Conservation (phyloP, 1,284 basidiomycete species). For the Coniferiporia sulphurascens region DNA sequence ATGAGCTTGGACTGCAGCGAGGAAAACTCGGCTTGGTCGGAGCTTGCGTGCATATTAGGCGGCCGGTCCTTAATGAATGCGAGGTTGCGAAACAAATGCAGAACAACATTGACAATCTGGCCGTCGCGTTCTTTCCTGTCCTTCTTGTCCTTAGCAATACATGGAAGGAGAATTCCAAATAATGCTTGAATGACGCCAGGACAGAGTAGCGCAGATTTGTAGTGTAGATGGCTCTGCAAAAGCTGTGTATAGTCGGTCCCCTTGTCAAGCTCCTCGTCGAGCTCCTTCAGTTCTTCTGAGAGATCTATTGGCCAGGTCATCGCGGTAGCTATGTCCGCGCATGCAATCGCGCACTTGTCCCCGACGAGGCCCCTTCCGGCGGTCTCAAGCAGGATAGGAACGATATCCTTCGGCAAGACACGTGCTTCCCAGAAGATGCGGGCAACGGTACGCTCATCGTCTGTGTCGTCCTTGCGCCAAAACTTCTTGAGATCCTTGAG, state of each 20-base stretch:
- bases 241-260: conserved; percentile 85
- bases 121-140: conserved; percentile 76
- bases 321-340: conserved; percentile 85
- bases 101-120: conserved; percentile 82
- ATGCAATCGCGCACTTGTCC: conserved; percentile 81
- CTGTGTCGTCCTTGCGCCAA: conserved; percentile 92
- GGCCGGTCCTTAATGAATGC: conserved; percentile 84
- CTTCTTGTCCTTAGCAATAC: conserved; percentile 54
- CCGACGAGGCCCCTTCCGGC: conserved; percentile 73
- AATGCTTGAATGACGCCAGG: conserved; percentile 65
- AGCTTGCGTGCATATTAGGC: conserved; percentile 59
- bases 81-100: conserved; percentile 87
- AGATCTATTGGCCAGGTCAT: conserved; percentile 98
- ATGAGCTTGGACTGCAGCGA: conserved; percentile 76
- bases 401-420: conserved; percentile 78
- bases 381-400: conserved; percentile 79
- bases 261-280: conserved; percentile 72
- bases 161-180: conserved; percentile 65
- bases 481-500: conserved; percentile 90
- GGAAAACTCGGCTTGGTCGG: conserved; percentile 73
- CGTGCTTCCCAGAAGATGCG: conserved; percentile 84
- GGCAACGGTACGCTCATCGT: conserved; percentile 91
- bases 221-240: conserved; percentile 73
- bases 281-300: conserved; percentile 85
- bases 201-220: conserved; percentile 75